These are phyloP conservation scores for Tinospora cordifolia DNA, from an alignment of 164 flowering plant species.

Conservation along the genomic window DNA sequence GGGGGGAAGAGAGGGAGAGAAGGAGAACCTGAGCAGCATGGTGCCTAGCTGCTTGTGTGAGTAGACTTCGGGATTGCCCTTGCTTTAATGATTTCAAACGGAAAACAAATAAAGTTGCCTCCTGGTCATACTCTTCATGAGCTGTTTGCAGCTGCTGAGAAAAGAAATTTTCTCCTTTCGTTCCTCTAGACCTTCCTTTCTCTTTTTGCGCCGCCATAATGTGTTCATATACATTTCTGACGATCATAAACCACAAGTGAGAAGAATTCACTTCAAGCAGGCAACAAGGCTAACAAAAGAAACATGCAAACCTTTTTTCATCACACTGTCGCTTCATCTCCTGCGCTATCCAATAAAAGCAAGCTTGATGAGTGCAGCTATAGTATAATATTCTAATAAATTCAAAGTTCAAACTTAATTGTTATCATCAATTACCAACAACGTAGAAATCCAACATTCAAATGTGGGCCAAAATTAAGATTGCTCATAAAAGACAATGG, in stretches of 20 bases:
- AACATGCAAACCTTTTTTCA: slow-evolving; percentile 63
- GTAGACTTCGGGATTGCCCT: slow-evolving; percentile 85
- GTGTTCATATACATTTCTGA: slow-evolving; percentile 54
- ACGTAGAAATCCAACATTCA: background rate
- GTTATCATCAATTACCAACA: slow-evolving; percentile 5
- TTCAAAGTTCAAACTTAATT: background rate
- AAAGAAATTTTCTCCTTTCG: slow-evolving; percentile 50
- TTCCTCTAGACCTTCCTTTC: slow-evolving; percentile 49
- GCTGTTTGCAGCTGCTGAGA: slow-evolving; percentile 57
- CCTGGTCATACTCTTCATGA: slow-evolving; percentile 71
- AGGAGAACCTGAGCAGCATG: slow-evolving; percentile 90
- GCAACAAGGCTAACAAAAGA: slow-evolving; percentile 9
- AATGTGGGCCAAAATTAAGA: background rate
- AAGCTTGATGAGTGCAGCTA: background rate
- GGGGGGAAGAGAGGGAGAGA: background rate
- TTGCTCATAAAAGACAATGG: background rate
- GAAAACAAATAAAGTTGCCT: slow-evolving; percentile 73
- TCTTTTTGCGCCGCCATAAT: slow-evolving; percentile 49
- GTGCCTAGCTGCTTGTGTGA: slow-evolving; percentile 92
- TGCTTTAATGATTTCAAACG: slow-evolving; percentile 80
- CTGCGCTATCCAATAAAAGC: slow-evolving; percentile 34
- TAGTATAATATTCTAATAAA: background rate
- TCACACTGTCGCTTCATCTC: slow-evolving; percentile 93
- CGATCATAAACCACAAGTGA: slow-evolving; percentile 15
- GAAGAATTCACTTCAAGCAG: slow-evolving; percentile 12